Conservation (phyloP, 805 yeast species). For the Metschnikowia anglica region DNA sequence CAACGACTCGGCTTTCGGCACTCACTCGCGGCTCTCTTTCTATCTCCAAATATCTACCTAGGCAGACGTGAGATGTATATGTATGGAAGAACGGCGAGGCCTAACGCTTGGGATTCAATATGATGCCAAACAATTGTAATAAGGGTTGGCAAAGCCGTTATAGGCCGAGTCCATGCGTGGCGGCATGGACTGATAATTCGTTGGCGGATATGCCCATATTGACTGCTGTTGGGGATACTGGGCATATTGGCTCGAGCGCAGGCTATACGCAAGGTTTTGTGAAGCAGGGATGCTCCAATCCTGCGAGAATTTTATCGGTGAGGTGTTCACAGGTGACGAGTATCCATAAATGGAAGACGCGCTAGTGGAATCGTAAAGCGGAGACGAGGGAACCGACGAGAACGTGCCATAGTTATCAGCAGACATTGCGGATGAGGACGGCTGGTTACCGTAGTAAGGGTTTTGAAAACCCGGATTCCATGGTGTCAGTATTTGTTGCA, state of each 20-base stretch:
- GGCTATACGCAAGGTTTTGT: slow-evolving; percentile 6
- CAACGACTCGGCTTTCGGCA: too few relatives aligned
- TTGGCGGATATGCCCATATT: slow-evolving; percentile 27
- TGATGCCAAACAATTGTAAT: slow-evolving; percentile 29
- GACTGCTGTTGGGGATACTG: slow-evolving; percentile 16
- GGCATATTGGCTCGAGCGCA: slow-evolving; percentile 4
- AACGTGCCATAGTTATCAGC: slow-evolving; percentile 6
- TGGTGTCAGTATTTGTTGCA: neutral
- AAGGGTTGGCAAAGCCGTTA: slow-evolving; percentile 38
- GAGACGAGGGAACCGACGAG: slow-evolving; percentile 24
- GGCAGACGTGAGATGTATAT: too few relatives aligned
- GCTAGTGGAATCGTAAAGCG: slow-evolving; percentile 14
- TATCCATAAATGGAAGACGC: slow-evolving; percentile 19
- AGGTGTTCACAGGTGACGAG: slow-evolving; percentile 30
- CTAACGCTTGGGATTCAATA: too few relatives aligned
- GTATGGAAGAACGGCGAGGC: too few relatives aligned
- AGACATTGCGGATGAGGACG: slow-evolving; percentile 7
- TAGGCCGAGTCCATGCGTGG: slow-evolving; percentile 9
- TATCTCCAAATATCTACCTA: too few relatives aligned
- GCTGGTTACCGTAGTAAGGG: slow-evolving; percentile 1
- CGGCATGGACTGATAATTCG: slow-evolving; percentile 23
- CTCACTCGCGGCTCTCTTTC: too few relatives aligned
- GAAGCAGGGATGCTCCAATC: slow-evolving; percentile 17
- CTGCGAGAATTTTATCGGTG: slow-evolving; percentile 25
- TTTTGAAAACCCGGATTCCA: slow-evolving; percentile 1